Percentiles rank a stretch among this genome's conserved stretches.
Conservation (phyloP, 2,329 filamentous ascomycete genomes). For the Allantophomopsis lycopodina region DNA sequence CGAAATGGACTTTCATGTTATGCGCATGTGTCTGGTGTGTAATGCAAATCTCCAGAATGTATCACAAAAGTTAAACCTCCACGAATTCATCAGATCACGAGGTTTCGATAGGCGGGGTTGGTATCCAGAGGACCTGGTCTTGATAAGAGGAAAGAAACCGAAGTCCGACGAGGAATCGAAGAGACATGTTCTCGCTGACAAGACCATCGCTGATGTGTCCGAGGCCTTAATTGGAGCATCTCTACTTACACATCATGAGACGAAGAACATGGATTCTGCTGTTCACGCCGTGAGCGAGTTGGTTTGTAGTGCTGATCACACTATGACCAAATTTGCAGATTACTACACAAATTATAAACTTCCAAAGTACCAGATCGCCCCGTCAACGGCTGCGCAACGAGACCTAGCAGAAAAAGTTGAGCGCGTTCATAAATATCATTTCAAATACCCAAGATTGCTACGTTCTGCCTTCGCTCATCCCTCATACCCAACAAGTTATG, state of each 20-base stretch:
- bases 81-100: constrained; percentile 71
- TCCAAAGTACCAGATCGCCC: constrained; percentile 55
- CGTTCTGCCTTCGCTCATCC: constrained; percentile 82
- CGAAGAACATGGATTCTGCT: constrained; percentile 37
- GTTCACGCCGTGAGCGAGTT: constrained; percentile 53
- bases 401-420: constrained; percentile 56
- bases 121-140: constrained; percentile 71
- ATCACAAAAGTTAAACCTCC: constrained; percentile 45
- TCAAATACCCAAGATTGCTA: constrained; percentile 62
- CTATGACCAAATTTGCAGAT: constrained; percentile 54
- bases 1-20: constrained; percentile 80
- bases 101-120: constrained; percentile 63
- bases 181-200: constrained; percentile 64
- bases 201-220: constrained; percentile 86
- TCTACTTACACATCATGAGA: constrained; percentile 32
- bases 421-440: constrained; percentile 41
- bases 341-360: constrained; percentile 57
- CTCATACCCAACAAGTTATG: constrained; percentile 62
- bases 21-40: constrained; percentile 81
- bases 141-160: constrained; percentile 43
- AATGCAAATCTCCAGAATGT: constrained; percentile 78
- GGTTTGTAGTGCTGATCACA: constrained; percentile 56
- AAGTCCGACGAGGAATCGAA: constrained; percentile 43
- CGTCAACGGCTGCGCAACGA: constrained; percentile 50
- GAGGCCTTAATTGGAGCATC: constrained; percentile 90